A percentile compares a stretch with the other conserved stretches of the same genome.
phyloP scores from a whole-genome alignment of 805 yeast genomes.

The Lachancea sp. region DNA sequence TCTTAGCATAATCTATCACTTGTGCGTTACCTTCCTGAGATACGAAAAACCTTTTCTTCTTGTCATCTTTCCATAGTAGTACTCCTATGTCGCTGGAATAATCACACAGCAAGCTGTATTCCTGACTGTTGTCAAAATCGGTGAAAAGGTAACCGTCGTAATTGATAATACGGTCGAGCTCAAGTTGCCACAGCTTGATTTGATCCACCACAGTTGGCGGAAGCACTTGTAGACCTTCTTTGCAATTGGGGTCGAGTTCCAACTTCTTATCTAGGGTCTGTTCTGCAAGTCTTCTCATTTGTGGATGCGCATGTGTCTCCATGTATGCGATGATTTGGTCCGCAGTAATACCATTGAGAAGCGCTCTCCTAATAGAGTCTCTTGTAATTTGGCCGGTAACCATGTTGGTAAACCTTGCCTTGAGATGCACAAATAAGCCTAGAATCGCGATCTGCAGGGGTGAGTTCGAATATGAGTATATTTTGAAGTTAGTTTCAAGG shows the following conservation, averaged over 20 bases:
- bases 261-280: slow-evolving; percentile 59
- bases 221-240: slow-evolving; percentile 52
- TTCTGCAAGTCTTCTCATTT: slow-evolving; percentile 71
- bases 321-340: slow-evolving; percentile 88
- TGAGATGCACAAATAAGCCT: slow-evolving; percentile 79
- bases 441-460: slow-evolving; percentile 92
- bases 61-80: slow-evolving; percentile 75
- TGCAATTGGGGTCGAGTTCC: slow-evolving; percentile 46
- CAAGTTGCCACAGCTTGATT: slow-evolving; percentile 92
- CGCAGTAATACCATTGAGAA: slow-evolving; percentile 84
- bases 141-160: slow-evolving; percentile 83
- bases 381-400: slow-evolving; percentile 91
- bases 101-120: slow-evolving; percentile 60
- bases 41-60: slow-evolving; percentile 71
- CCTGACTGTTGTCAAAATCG: slow-evolving; percentile 73
- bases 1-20: slow-evolving; percentile 83
- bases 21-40: slow-evolving; percentile 81
- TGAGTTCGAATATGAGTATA: slow-evolving; percentile 89
- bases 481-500: slow-evolving; percentile 86
- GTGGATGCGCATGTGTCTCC: slow-evolving; percentile 90
- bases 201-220: slow-evolving; percentile 98
- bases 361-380: slow-evolving; percentile 81
- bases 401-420: slow-evolving; percentile 81
- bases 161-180: slow-evolving; percentile 82
- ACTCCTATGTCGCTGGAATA: slow-evolving; percentile 93